Base-by-base conservation (phyloP, 176 grass and related monocot species). In the Carex scoparia region DNA sequence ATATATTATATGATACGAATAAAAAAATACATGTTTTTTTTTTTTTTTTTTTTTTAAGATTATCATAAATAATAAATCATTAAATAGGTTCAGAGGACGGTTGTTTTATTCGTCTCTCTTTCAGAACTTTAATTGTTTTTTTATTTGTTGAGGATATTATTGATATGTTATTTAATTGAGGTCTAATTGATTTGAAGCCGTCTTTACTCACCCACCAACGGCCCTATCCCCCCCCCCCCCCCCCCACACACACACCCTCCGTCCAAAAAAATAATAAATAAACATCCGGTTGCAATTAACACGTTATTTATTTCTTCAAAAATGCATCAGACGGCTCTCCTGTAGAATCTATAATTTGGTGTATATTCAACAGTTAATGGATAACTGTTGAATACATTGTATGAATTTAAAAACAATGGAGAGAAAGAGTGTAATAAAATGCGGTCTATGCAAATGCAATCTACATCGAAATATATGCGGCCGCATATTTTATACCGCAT, bases 101-200 rank as follows among this genome's bases (percentile, higher is more conserved):
- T 57, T 78, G 44, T 78, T 56, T 44, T 56, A 78, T 78, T 56
- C 49, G 18, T 55, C 72, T 78, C 74, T 55, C 16, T 40, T 78
- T 27, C 27, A 78, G 27, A 5, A 27, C 23, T 55, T 55, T 16
- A 44, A 33, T 32, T 73, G 38, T 73, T 73, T 56, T 11, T 33
- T 77, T 56, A 56, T 77, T 10, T 33, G 44, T 78, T 4, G 71
- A 76, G 74, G 51, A 78, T 57, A 57, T 57, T 78, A 15, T 33
- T 78, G 51, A 78, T 78, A 78, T 78, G 23, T 56, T 56, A 57
- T 78, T 32, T 4, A 54, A 78, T 78, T 78, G 73, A 57, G 28
- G 49, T 32, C 49, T 57, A 32, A 78, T 78, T 75, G 9, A 75
- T 75, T 54, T 75, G 10, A 54, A 30, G 3, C 71, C 71, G 9